phyloP scores from a whole-genome alignment of 2,329 filamentous ascomycete species.

The Cercospora brassicicola region DNA sequence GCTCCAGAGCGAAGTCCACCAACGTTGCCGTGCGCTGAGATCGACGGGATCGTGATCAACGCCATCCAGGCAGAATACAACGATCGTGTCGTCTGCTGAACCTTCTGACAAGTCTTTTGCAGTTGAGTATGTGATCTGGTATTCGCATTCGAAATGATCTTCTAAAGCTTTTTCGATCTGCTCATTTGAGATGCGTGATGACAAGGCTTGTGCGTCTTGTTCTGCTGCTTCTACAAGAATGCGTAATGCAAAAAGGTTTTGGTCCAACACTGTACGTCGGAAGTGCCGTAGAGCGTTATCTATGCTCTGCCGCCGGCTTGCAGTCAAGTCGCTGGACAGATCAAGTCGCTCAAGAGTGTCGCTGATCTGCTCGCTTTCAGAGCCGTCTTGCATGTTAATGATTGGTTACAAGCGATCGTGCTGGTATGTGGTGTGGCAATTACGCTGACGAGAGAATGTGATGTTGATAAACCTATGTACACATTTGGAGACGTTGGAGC shows the following conservation, averaged over 20 bases:
- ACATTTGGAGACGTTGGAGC: neutral
- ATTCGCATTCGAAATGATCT: neutral
- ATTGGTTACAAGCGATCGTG: neutral
- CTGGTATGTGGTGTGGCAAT: neutral
- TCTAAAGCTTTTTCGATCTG: neutral
- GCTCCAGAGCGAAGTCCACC: neutral
- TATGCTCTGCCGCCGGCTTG: neutral
- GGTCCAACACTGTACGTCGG: neutral
- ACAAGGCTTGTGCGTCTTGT: neutral
- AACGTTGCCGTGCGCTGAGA: neutral
- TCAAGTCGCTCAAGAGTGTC: neutral
- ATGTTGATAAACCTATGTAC: neutral
- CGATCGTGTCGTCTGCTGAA: neutral
- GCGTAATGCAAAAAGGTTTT: neutral
- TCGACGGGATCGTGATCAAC: neutral
- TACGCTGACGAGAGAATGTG: neutral
- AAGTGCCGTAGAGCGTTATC: neutral
- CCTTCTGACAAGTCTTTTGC: neutral
- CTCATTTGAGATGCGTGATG: neutral
- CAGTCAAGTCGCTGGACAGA: neutral
- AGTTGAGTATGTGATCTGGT: neutral
- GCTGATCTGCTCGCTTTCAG: neutral
- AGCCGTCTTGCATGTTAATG: neutral
- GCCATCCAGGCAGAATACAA: neutral
- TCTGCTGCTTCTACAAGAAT: neutral